Percentiles rank a stretch among this genome's conserved stretches.
Evolutionary conservation across 345 rosid species (phyloP).

Genomic region (Eucalyptus curtisii): DNA sequence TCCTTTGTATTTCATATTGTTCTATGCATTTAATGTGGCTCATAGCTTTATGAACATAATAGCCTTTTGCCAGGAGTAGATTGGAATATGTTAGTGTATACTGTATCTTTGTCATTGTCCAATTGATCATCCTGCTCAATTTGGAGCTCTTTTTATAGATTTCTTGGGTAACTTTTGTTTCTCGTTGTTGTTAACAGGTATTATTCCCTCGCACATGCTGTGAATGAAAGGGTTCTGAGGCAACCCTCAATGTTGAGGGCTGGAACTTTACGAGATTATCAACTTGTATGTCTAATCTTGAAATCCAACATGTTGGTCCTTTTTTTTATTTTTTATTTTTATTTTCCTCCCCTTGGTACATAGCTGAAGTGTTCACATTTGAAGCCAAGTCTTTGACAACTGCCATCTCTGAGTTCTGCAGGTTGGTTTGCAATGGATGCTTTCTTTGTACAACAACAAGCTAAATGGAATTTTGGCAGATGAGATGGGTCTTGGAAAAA

Average conservation of each 20-base stretch:
- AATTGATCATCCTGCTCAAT: not conserved
- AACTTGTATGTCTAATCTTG: slow-evolving; percentile 56
- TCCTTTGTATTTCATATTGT: not conserved
- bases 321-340: not conserved
- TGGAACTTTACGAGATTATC: slow-evolving; percentile 96
- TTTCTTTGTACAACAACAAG: slow-evolving; percentile 95
- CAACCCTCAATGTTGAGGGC: slow-evolving; percentile 97
- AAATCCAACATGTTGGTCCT: not conserved
- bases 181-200: slow-evolving; percentile 37
- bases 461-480: slow-evolving; percentile 98
- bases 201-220: slow-evolving; percentile 97
- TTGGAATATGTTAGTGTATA: not conserved
- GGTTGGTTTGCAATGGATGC: slow-evolving; percentile 99
- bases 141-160: not conserved
- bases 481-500: slow-evolving; percentile 99
- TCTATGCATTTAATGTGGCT: not conserved
- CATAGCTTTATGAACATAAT: not conserved
- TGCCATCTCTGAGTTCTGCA: slow-evolving; percentile 6
- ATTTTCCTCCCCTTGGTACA: not conserved
- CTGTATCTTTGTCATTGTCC: not conserved
- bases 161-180: not conserved
- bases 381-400: not conserved
- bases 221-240: slow-evolving; percentile 72
- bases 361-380: not conserved
- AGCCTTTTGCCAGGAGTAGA: not conserved